Evolutionary conservation across 148 eudicot species (phyloP).

Genomic region (Persicaria tinctoria): DNA sequence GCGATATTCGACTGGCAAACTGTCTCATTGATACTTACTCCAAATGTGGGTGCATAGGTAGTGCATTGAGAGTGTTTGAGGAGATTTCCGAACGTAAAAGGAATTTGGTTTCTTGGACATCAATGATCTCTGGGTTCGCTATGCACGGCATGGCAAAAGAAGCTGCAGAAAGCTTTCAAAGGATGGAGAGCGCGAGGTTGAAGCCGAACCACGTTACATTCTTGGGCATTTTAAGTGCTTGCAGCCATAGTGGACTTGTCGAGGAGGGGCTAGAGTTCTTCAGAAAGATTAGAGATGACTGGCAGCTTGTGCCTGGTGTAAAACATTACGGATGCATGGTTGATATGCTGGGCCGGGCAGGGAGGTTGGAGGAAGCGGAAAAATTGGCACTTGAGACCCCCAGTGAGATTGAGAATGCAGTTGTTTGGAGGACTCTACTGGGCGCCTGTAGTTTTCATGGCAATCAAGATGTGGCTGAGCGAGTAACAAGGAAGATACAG

Average conservation of each 20-base stretch:
- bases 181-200: conserved; percentile 34
- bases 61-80: conserved; percentile 38
- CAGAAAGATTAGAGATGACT: conserved; percentile 33
- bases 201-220: conserved; percentile 53
- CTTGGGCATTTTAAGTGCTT: conserved; percentile 49
- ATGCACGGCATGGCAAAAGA: conserved; percentile 61
- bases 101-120: conserved; percentile 60
- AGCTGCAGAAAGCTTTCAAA: conserved; percentile 31
- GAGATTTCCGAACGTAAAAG: conserved; percentile 21
- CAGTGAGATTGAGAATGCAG: conserved; percentile 25
- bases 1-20: conserved; percentile 39
- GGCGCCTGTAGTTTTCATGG: conserved; percentile 64
- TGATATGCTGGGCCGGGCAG: conserved; percentile 64
- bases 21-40: conserved; percentile 54
- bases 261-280: conserved; percentile 54
- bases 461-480: conserved; percentile 39
- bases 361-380: conserved; percentile 58
- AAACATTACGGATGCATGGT: conserved; percentile 58
- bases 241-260: conserved; percentile 57
- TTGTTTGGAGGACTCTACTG: conserved; percentile 68
- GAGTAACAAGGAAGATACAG: conserved; percentile 34
- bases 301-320: conserved; percentile 26
- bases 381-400: conserved; percentile 37
- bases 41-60: conserved; percentile 48
- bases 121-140: conserved; percentile 53